Evolutionary conservation across 2,329 filamentous ascomycete genomes (phyloP).

Genomic region (Diaporthe sp.): DNA sequence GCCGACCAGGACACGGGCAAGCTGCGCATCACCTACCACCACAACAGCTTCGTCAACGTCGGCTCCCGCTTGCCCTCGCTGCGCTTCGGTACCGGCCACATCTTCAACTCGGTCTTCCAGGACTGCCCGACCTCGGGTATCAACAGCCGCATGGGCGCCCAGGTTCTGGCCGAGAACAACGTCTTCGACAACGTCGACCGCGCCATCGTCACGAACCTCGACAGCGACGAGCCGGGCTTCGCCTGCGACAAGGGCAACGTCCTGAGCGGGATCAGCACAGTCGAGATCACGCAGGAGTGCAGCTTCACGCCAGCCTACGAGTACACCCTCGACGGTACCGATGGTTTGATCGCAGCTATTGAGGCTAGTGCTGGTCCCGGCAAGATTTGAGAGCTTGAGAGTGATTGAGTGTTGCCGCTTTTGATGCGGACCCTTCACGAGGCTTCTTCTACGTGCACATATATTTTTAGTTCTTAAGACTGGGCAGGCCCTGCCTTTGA

Average conservation of each 20-base stretch:
- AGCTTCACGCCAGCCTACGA: neutral
- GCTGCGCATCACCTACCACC: slow-evolving; percentile 60
- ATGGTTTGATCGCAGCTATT: neutral
- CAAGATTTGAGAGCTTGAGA: neutral
- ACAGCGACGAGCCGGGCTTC: slow-evolving; percentile 13
- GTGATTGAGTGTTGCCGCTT: neutral
- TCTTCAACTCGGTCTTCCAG: slow-evolving; percentile 50
- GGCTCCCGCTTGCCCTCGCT: slow-evolving; percentile 59
- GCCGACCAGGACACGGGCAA: slow-evolving; percentile 50
- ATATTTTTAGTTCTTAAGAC: neutral
- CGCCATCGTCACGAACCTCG: slow-evolving; percentile 19
- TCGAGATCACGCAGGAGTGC: slow-evolving; percentile 11
- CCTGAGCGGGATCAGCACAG: slow-evolving; percentile 15
- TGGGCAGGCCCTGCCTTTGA: slow-evolving; percentile 7
- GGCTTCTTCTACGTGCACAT: neutral
- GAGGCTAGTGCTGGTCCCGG: slow-evolving; percentile 15
- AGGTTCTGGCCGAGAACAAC: slow-evolving; percentile 31
- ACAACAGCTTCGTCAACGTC: slow-evolving; percentile 58
- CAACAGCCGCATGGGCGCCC: slow-evolving; percentile 30
- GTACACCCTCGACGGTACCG: neutral
- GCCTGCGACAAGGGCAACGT: slow-evolving; percentile 27
- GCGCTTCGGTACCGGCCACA: slow-evolving; percentile 59
- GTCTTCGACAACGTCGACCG: slow-evolving; percentile 28
- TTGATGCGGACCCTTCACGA: neutral
- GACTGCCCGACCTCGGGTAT: slow-evolving; percentile 23